Evolutionary conservation across 1,284 basidiomycete genomes (phyloP).

Genomic region (Pulveroboletus sp.): DNA sequence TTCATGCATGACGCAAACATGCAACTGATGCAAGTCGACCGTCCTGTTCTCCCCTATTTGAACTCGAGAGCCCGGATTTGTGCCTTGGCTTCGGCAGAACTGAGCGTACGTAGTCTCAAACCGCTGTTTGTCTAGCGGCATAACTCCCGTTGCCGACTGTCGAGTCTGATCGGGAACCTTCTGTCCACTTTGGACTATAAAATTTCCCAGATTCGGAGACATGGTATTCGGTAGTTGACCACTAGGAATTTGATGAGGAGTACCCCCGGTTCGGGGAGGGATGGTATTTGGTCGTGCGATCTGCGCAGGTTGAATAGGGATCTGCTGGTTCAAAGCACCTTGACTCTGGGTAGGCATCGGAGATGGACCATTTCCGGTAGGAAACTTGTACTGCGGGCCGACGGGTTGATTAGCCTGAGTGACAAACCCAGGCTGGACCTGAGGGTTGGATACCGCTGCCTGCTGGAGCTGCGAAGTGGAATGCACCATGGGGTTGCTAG

Average conservation of each 20-base stretch:
- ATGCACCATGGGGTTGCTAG: constrained; percentile 25
- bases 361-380: constrained; percentile 23
- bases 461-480: constrained; percentile 26
- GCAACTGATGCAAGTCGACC: constrained; percentile 60
- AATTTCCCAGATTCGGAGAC: constrained; percentile 32
- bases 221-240: constrained; percentile 25
- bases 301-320: constrained; percentile 26
- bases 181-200: constrained; percentile 24
- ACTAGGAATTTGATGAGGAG: constrained; percentile 35
- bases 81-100: constrained; percentile 45
- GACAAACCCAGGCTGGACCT: constrained; percentile 27
- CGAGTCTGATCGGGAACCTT: constrained; percentile 25
- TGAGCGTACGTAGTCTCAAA: constrained; percentile 53
- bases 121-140: constrained; percentile 47
- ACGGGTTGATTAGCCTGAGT: constrained; percentile 26
- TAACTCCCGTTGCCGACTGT: constrained; percentile 21
- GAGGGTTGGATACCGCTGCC: constrained; percentile 12
- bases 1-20: constrained; percentile 55
- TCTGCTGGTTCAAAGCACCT: constrained; percentile 24
- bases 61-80: constrained; percentile 42
- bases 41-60: constrained; percentile 50
- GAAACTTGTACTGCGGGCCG: constrained; percentile 26
- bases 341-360: constrained; percentile 29
- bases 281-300: constrained; percentile 31
- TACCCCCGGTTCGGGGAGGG: constrained; percentile 33